Conservation (phyloP, 1,284 basidiomycete genomes). For the Leccinum proximum region DNA sequence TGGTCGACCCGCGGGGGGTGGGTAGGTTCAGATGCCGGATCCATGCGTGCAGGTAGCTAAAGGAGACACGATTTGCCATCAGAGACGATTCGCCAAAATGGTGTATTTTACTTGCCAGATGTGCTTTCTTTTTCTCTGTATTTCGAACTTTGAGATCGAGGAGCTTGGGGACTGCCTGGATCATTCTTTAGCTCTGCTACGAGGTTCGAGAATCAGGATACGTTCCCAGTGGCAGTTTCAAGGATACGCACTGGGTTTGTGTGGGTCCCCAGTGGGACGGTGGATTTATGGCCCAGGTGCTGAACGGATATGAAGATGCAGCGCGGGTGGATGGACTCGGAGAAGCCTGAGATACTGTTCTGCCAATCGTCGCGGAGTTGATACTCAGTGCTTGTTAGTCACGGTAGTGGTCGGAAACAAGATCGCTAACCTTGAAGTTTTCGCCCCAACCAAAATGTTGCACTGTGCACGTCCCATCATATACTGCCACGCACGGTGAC, state of each 20-base stretch:
- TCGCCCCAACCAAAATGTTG: too few species aligned
- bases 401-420: too few species aligned
- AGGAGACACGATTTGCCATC: background rate
- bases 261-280: conserved; percentile 26
- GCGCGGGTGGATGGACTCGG: too few species aligned
- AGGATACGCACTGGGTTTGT: conserved; percentile 48
- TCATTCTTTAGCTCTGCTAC: conserved; percentile 75
- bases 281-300: conserved; percentile 40
- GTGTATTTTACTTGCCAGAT: conserved; percentile 25
- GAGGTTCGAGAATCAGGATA: background rate
- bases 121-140: conserved; percentile 47
- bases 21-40: conserved; percentile 67
- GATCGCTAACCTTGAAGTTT: too few species aligned
- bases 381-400: too few species aligned
- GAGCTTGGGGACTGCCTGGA: conserved; percentile 73
- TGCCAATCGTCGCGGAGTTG: too few species aligned
- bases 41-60: conserved; percentile 28
- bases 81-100: background rate
- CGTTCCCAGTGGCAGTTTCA: background rate
- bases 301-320: conserved; percentile 16
- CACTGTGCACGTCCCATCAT: too few species aligned
- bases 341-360: too few species aligned
- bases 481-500: too few species aligned
- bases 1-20: conserved; percentile 20
- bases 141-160: conserved; percentile 64